Base-by-base conservation (phyloP, 805 yeast species). In the Monosporozyma yasuniensis region DNA sequence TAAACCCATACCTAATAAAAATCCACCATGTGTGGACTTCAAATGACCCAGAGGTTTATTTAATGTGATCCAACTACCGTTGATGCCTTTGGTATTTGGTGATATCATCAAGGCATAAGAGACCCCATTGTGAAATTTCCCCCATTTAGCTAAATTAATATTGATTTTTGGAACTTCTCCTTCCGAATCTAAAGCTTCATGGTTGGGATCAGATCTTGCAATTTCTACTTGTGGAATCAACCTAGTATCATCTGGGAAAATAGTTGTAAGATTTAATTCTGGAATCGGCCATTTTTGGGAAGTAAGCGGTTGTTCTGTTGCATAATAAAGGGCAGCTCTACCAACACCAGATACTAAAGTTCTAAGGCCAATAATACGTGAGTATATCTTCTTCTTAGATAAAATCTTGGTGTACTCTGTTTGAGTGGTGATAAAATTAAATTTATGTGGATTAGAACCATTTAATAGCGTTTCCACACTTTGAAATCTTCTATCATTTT, bases 21-120 rank as follows among this genome's bases (percentile, higher is more conserved):
- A 89, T 0, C 99, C 99, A 21, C 96, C 97, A 70, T 90, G 96
- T 53, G 87, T 90, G 0, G 96, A 77, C 56, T 79, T 81, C 30
- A 85, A 64, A 4, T 70, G 74, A 21, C 22, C 25, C 0, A 76
- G 75, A 0, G 96, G 96, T 56, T 82, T 84, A 57, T 87, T 87
- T 63, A 86, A 88, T 0, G 84, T 84, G 35, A 91, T 85, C 98
- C 98, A 91, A 57, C 95, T 81, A 0, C 97, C 96, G 8, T 64
- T 64, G 7, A 65, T 60, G 19, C 87, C 88, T 39, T 76, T 75
- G 0, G 88, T 79, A 44, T 77, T 79, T 49, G 73, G 74, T 4
- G 91, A 79, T 7, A 91, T 80, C 49, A 83, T 81, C 46, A 93
- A 67, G 0, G 96, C 99, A 1, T 91, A 76, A 2, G 96, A 81